A percentile compares a stretch with the other conserved stretches of the same genome.
Evolutionary conservation across 345 rosid species (phyloP).

Genomic region (Streptanthus diversifolius): DNA sequence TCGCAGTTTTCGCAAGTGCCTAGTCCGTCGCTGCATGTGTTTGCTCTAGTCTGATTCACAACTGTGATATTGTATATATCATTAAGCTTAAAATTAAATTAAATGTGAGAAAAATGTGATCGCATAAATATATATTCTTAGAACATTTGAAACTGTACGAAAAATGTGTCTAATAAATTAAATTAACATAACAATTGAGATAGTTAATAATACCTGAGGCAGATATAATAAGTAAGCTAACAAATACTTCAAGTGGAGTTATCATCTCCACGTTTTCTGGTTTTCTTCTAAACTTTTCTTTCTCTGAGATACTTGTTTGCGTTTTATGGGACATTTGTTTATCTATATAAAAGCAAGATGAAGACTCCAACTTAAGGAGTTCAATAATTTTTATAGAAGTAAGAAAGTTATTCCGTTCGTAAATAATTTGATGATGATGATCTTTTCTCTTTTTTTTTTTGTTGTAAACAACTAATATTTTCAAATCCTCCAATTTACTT

Average conservation of each 20-base stretch:
- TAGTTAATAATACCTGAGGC: constrained; percentile 6
- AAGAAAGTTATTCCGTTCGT: background rate
- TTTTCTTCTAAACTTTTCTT: background rate
- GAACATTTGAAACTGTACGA: background rate
- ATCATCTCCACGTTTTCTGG: background rate
- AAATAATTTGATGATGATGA: background rate
- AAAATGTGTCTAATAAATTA: background rate
- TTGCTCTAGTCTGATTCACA: background rate
- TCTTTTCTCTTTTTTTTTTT: background rate
- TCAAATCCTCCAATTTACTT: background rate
- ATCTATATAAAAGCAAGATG: background rate
- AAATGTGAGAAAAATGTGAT: background rate
- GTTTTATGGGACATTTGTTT: background rate
- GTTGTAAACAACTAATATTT: background rate
- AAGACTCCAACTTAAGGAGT: background rate
- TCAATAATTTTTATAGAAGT: no score
- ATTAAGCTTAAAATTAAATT: background rate
- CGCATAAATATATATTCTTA: background rate
- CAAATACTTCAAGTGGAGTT: background rate
- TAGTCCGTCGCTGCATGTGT: background rate
- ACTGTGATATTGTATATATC: background rate
- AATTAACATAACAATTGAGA: background rate
- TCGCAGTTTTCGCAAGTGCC: constrained; percentile 19
- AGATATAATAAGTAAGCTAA: constrained; percentile 6
- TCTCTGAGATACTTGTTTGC: background rate